A percentile compares a stretch with the other conserved stretches of the same genome.
phyloP scores from a whole-genome alignment of 306 rosid species.

The Glycine tomentella region DNA sequence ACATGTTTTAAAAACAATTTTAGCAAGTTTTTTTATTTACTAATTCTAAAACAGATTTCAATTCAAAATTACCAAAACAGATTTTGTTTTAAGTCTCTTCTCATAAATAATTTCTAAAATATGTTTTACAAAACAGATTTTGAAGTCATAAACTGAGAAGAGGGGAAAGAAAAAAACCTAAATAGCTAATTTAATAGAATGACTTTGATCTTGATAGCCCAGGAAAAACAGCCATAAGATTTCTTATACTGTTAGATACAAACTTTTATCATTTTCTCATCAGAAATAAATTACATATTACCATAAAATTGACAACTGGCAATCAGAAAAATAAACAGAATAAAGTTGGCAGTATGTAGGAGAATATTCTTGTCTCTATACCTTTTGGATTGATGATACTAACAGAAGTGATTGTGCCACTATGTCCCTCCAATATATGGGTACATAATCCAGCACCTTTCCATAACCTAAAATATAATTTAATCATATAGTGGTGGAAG shows the following conservation, averaged over 20 bases:
- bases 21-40: no score
- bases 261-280: neutral
- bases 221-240: conserved; percentile 10
- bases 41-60: no score
- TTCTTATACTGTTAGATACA: conserved; percentile 1
- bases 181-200: neutral
- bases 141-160: no score
- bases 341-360: neutral
- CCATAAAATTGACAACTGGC: conserved; percentile 4
- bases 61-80: no score
- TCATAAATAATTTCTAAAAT: no score
- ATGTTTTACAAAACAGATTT: no score
- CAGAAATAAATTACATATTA: conserved; percentile 27
- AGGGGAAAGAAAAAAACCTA: no score
- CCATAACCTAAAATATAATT: conserved; percentile 71
- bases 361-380: conserved; percentile 36
- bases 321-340: neutral
- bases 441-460: conserved; percentile 75
- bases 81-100: no score
- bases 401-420: conserved; percentile 74
- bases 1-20: no score
- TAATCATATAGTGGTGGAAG: conserved; percentile 17
- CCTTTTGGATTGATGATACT: conserved; percentile 70
- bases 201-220: conserved; percentile 24
- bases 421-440: conserved; percentile 85